Evolutionary conservation across 139 green algal genomes (phyloP).

Genomic region (Asterochloris sp.): DNA sequence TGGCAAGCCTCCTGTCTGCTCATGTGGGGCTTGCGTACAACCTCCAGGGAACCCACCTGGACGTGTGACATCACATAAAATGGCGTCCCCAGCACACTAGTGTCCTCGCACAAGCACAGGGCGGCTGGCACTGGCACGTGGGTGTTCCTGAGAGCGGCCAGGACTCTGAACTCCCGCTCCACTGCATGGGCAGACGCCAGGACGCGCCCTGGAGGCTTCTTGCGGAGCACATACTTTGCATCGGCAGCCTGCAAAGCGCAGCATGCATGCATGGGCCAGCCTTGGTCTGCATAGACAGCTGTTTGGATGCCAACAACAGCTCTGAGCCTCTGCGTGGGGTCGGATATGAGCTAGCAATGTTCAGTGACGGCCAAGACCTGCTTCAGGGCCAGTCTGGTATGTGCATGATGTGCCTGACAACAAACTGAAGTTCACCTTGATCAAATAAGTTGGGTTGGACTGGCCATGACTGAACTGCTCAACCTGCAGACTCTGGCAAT

Average conservation of each 20-base stretch:
- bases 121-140: slow-evolving; percentile 78
- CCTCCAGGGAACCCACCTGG: not conserved
- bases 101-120: slow-evolving; percentile 76
- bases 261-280: too few species aligned
- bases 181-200: slow-evolving; percentile 93
- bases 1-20: not conserved
- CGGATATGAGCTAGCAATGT: too few species aligned
- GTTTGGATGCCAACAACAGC: not conserved
- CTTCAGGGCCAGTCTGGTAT: not conserved
- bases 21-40: not conserved
- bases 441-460: slow-evolving; percentile 94
- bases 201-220: slow-evolving; percentile 91
- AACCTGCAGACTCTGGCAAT: slow-evolving; percentile 9
- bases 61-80: slow-evolving; percentile 95
- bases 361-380: too few species aligned
- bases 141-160: slow-evolving; percentile 51
- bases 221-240: slow-evolving; percentile 81
- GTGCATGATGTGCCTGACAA: too few species aligned
- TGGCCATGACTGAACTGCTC: slow-evolving; percentile 86
- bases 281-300: not conserved
- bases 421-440: slow-evolving; percentile 46
- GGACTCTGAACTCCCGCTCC: slow-evolving; percentile 80
- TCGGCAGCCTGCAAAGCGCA: slow-evolving; percentile 27
- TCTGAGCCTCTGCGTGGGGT: too few species aligned
- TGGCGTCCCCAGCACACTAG: slow-evolving; percentile 78